Evolutionary conservation across 1,139 yeast species (phyloP).

Genomic region (Suhomyces terraborum): DNA sequence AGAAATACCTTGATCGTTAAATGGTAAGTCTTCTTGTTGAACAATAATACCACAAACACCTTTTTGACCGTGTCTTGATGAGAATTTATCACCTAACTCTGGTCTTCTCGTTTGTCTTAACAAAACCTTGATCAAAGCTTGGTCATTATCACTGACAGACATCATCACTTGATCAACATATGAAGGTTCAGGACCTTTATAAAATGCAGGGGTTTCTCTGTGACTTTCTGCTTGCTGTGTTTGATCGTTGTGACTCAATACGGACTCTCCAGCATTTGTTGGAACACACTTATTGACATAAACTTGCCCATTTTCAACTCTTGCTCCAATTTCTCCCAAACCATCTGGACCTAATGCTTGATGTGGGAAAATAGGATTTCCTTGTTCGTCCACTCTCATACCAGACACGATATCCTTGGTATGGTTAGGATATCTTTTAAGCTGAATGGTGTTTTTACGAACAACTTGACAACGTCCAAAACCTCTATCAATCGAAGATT

Average conservation of each 20-base stretch:
- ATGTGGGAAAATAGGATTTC: constrained; percentile 84
- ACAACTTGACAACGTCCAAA: constrained; percentile 98
- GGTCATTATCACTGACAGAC: constrained; percentile 94
- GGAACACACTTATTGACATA: constrained; percentile 94
- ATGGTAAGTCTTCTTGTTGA: constrained; percentile 95
- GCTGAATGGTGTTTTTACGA: constrained; percentile 83
- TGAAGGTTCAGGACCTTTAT: constrained; percentile 94
- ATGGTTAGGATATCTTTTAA: constrained; percentile 91
- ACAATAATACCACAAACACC: constrained; percentile 99
- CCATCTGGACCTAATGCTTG: constrained; percentile 91
- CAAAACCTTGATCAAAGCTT: constrained; percentile 87
- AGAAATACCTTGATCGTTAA: constrained; percentile 82
- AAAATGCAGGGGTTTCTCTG: constrained; percentile 87
- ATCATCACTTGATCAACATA: constrained; percentile 97
- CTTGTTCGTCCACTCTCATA: constrained; percentile 80
- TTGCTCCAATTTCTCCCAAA: constrained; percentile 92
- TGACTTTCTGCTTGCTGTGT: constrained; percentile 53
- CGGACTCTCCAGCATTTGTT: constrained; percentile 77
- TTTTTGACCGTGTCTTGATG: constrained; percentile 97
- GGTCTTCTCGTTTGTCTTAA: constrained; percentile 97
- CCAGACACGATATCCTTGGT: constrained; percentile 90
- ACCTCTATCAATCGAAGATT: constrained; percentile 92
- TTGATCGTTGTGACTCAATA: constrained; percentile 46
- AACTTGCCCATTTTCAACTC: constrained; percentile 89
- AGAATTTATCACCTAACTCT: constrained; percentile 95